phyloP scores from a whole-genome alignment of 208 protist genomes.

The Trypanosoma lewisi region DNA sequence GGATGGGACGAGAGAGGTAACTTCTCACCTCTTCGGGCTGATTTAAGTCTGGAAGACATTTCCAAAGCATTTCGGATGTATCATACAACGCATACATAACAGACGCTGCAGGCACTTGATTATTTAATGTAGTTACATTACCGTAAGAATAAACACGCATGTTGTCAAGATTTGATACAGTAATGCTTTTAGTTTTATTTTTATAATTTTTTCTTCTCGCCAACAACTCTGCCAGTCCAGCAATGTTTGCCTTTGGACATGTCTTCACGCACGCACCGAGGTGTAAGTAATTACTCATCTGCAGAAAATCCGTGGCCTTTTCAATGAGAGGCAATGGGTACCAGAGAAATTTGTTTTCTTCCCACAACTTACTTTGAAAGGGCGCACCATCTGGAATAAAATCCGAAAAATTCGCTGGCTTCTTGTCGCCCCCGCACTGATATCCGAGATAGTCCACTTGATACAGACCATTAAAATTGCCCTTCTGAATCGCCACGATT shows the following conservation, averaged over 20 bases:
- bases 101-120: neutral
- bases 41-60: slow-evolving; percentile 19
- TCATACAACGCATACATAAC: slow-evolving; percentile 22
- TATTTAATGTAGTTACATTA: neutral
- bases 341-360: slow-evolving; percentile 33
- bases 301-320: neutral
- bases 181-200: too few species aligned
- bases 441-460: slow-evolving; percentile 40
- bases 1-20: slow-evolving; percentile 2
- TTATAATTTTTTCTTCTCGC: too few species aligned
- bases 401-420: slow-evolving; percentile 7
- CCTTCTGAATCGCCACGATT: slow-evolving; percentile 31
- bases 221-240: slow-evolving; percentile 3
- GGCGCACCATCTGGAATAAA: slow-evolving; percentile 9
- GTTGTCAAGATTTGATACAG: neutral
- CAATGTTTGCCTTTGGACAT: slow-evolving; percentile 17
- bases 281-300: slow-evolving; percentile 1
- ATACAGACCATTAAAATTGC: slow-evolving; percentile 33
- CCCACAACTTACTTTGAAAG: slow-evolving; percentile 27
- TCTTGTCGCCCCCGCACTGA: slow-evolving; percentile 28
- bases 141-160: slow-evolving; percentile 35
- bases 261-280: slow-evolving; percentile 28
- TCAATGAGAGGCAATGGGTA: slow-evolving; percentile 20
- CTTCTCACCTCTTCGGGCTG: slow-evolving; percentile 16
- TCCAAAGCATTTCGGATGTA: slow-evolving; percentile 5